Percentiles rank a stretch among this genome's conserved stretches.
phyloP scores from a whole-genome alignment of 75 land plant species.

The Pseudotsuga menziesii region DNA sequence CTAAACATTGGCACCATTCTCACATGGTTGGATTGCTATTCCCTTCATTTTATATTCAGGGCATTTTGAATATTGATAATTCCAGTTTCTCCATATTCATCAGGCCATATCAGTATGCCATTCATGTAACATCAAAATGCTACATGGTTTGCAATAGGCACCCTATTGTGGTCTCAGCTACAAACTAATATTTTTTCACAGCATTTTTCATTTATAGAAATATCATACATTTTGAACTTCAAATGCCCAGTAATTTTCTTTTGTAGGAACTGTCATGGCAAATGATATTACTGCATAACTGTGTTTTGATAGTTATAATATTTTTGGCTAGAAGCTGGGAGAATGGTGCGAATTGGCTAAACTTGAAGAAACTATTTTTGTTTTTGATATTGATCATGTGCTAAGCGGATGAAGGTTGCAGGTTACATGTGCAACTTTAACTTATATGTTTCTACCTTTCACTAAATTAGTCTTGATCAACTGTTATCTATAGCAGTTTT shows the following conservation, averaged over 20 bases:
- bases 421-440: neutral
- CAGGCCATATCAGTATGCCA: neutral
- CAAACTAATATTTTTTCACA: neutral
- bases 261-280: neutral
- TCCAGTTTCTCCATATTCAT: neutral
- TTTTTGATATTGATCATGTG: neutral
- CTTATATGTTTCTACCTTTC: neutral
- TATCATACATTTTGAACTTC: neutral
- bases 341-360: neutral
- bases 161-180: too few relatives aligned
- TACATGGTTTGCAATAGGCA: neutral
- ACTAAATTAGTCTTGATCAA: neutral
- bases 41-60: neutral
- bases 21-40: neutral
- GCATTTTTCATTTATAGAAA: neutral
- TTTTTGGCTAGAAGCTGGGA: neutral
- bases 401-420: neutral
- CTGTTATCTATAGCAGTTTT: neutral
- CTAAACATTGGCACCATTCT: neutral
- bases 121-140: neutral
- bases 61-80: neutral
- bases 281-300: neutral
- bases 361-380: neutral
- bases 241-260: neutral
- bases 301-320: neutral